Evolutionary conservation across 2,329 filamentous ascomycete genomes (phyloP), one percentile per base, ranked within the genome.

Genomic region (Graphiopsis chlorocephala): DNA sequence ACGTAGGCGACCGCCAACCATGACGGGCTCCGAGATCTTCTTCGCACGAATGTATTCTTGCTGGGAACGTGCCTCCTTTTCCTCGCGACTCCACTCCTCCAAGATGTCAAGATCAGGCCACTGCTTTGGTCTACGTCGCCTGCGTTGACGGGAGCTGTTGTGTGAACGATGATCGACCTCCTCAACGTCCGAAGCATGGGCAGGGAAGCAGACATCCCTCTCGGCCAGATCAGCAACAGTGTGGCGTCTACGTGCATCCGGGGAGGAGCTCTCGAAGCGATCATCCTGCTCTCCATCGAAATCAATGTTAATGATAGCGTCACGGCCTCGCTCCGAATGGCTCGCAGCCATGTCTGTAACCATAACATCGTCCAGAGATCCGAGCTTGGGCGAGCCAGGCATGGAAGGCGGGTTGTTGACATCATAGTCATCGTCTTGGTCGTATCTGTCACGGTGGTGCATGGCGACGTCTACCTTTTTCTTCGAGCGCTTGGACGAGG

Each of bases 121-220:
- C 69, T 90, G 88, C 38, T 87, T 75, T 7, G 75, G 82, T 48
- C 88, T 85, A 63, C 90, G 85, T 28, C 91, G 85, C 20, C 88
- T 81, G 42, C 68, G 71, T 26, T 65, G 60, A 45, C 67, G 61
- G 14, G 57, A 60, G 15, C 71, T 66, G n/a, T 63, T 64, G 45
- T 57, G 42, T 28, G 56, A 63, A 45, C 64, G 59, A 12, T 45
- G 64, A 47, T 81, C 78, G 77, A 67, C 78, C 81, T 58, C 65
- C 42, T 68, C 67, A 56, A 95, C 81, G 71, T 96, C 92, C 0
- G 92, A 95, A 78, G 93, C 70, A 63, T 90, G 89, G 6, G 88
- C 87, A 0, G 93, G 94, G 72, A 97, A 97, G 79, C 95, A 97
- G 0, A 98, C 93, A 78, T 98, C 95, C 69, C 91, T 91, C 72